phyloP scores from a whole-genome alignment of 2,329 filamentous ascomycete genomes.

The Penicillium sp. region DNA sequence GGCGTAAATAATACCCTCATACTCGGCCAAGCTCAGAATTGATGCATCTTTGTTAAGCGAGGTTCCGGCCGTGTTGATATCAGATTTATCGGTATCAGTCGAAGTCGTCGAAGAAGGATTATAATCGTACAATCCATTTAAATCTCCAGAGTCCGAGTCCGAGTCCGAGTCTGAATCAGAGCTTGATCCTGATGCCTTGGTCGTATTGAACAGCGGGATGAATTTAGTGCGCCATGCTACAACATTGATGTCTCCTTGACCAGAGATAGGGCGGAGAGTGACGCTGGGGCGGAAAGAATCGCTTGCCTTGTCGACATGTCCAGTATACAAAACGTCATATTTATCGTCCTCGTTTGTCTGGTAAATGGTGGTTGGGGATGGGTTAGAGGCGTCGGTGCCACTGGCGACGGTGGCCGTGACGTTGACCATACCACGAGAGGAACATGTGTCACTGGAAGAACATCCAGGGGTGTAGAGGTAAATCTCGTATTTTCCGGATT shows the following conservation, averaged over 20 bases:
- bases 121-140: constrained; percentile 91
- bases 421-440: constrained; percentile 74
- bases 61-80: constrained; percentile 73
- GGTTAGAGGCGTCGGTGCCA: constrained; percentile 43
- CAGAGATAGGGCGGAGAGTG: constrained; percentile 69
- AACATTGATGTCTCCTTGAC: constrained; percentile 65
- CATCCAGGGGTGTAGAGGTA: constrained; percentile 93
- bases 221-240: constrained; percentile 91
- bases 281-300: constrained; percentile 75
- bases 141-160: constrained; percentile 52
- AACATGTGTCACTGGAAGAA: constrained; percentile 73
- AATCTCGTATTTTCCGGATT: constrained; percentile 89
- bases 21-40: constrained; percentile 67
- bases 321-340: constrained; percentile 88
- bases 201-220: constrained; percentile 56
- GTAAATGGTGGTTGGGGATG: constrained; percentile 65
- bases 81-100: constrained; percentile 67
- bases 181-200: background rate
- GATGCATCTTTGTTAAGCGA: constrained; percentile 67
- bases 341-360: constrained; percentile 98
- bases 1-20: constrained; percentile 68
- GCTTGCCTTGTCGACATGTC: constrained; percentile 74
- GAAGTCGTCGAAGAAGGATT: constrained; percentile 62
- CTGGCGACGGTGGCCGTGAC: constrained; percentile 77
- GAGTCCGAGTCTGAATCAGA: background rate